A percentile compares a stretch with the other conserved stretches of the same genome.
These are phyloP conservation scores for Pseudozyma sp. DNA, from an alignment of 1,284 basidiomycete species.

Conservation along the genomic window DNA sequence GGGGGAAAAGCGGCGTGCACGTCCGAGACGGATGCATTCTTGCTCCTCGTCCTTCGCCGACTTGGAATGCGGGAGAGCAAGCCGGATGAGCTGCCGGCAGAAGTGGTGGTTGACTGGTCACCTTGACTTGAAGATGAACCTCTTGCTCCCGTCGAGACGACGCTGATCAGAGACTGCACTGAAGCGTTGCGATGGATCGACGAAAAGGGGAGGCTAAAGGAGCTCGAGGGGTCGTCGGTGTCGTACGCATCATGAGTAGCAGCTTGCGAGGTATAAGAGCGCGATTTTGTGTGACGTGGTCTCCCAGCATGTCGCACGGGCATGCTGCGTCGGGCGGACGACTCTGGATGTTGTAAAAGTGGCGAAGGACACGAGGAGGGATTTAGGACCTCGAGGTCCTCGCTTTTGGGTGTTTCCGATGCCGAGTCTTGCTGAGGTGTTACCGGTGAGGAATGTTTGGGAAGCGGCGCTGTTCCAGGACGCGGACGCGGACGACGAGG, in stretches of 20 bases:
- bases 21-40: slow-evolving; percentile 4
- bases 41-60: slow-evolving; percentile 4
- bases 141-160: slow-evolving; percentile 1
- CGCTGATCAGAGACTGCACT: slow-evolving; percentile 12
- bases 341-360: neutral
- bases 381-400: slow-evolving; percentile 12
- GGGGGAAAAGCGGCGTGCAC: neutral
- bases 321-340: neutral
- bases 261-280: slow-evolving; percentile 1
- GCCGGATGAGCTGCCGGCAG: neutral
- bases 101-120: neutral
- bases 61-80: slow-evolving; percentile 15
- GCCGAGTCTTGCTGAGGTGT: neutral
- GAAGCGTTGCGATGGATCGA: slow-evolving; percentile 19
- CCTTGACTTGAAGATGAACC: neutral
- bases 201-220: neutral
- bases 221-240: slow-evolving; percentile 1
- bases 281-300: slow-evolving; percentile 12
- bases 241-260: neutral
- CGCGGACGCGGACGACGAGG: neutral
- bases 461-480: neutral
- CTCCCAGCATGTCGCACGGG: slow-evolving; percentile 2
- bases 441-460: neutral
- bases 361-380: neutral
- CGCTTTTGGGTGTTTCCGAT: slow-evolving; percentile 14